Evolutionary conservation across 805 yeast species (phyloP).

Genomic region (Candida parachauliodes): DNA sequence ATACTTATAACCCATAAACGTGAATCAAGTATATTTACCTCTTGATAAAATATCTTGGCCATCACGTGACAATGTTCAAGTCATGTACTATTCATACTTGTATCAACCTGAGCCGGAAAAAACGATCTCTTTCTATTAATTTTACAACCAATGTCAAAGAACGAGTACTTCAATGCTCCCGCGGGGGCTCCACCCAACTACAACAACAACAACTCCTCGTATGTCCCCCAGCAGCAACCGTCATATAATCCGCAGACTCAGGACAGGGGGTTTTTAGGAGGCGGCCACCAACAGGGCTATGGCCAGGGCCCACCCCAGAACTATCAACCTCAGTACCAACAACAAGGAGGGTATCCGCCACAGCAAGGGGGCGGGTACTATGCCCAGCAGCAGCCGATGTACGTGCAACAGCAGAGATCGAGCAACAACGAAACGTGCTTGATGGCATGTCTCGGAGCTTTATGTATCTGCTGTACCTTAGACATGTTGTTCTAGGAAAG

Average conservation of each 20-base stretch:
- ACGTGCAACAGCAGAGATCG: slow-evolving; percentile 33
- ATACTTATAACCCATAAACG: no score
- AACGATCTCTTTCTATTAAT: neutral
- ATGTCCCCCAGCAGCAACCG: slow-evolving; percentile 23
- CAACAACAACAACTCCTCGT: slow-evolving; percentile 15
- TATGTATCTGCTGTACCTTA: slow-evolving; percentile 39
- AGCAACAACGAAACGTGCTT: slow-evolving; percentile 28
- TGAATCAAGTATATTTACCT: no score
- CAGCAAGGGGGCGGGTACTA: slow-evolving; percentile 17
- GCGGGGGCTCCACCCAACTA: slow-evolving; percentile 31
- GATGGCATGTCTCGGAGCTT: slow-evolving; percentile 41
- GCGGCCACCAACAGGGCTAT: slow-evolving; percentile 9
- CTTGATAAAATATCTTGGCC: no score
- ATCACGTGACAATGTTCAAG: no score
- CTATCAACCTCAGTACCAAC: slow-evolving; percentile 10
- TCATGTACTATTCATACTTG: no score
- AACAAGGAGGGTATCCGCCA: slow-evolving; percentile 12
- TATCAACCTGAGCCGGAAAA: no score
- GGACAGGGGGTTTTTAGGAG: slow-evolving; percentile 19
- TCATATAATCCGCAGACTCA: slow-evolving; percentile 13
- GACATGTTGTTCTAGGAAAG: slow-evolving; percentile 20
- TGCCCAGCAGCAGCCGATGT: slow-evolving; percentile 19
- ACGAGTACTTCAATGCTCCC: slow-evolving; percentile 18
- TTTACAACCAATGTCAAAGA: slow-evolving; percentile 8
- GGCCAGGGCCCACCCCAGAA: slow-evolving; percentile 18